These are phyloP conservation scores for Ceratobasidium sp. DNA, from an alignment of 1,284 basidiomycete genomes.

Conservation along the genomic window DNA sequence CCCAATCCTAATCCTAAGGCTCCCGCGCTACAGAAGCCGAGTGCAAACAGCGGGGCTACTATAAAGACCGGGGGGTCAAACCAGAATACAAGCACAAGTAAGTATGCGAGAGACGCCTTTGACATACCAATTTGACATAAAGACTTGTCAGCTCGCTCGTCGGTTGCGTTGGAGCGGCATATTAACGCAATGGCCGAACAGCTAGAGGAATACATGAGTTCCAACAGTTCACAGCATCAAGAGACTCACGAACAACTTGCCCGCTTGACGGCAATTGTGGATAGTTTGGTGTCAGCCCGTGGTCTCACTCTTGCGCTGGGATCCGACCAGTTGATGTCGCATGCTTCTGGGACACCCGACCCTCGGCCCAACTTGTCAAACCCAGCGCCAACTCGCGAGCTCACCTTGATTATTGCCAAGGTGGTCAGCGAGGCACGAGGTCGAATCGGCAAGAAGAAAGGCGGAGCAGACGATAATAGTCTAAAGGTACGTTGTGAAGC, in stretches of 20 bases:
- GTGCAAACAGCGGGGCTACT: too few species aligned
- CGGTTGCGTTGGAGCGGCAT: slow-evolving; percentile 17
- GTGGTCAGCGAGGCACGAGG: neutral
- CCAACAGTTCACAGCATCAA: neutral
- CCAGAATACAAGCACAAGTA: neutral
- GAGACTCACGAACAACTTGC: slow-evolving; percentile 2
- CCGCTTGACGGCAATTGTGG: neutral
- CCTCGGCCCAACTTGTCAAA: neutral
- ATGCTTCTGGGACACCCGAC: neutral
- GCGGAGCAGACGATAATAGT: slow-evolving; percentile 5
- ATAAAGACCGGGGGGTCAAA: neutral
- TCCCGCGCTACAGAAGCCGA: neutral
- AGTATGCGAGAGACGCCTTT: neutral
- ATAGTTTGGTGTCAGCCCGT: neutral
- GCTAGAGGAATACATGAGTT: neutral
- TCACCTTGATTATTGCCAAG: neutral
- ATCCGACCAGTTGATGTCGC: neutral
- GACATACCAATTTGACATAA: neutral
- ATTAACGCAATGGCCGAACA: neutral
- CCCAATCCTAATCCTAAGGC: neutral
- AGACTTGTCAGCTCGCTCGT: neutral
- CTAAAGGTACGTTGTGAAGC: slow-evolving; percentile 15
- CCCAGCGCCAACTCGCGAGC: slow-evolving; percentile 15
- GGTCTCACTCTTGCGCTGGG: too few species aligned
- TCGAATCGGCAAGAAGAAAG: slow-evolving; percentile 25